Evolutionary conservation across 2,329 filamentous ascomycete species (phyloP).

Genomic region (Diaporthe eres): DNA sequence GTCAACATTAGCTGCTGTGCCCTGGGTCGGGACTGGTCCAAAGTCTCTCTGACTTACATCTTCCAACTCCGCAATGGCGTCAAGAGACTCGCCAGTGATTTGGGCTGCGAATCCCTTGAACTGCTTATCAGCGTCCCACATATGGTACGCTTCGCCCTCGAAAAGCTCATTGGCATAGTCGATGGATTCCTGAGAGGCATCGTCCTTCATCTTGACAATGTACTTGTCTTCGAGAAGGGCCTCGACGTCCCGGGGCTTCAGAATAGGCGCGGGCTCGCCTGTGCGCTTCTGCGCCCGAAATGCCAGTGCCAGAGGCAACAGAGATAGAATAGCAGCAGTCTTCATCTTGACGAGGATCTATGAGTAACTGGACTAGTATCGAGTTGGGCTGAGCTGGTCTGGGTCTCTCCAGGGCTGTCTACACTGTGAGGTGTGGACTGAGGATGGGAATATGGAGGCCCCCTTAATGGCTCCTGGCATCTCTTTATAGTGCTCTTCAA

Average conservation of each 20-base stretch:
- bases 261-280: slow-evolving; percentile 11
- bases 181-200: slow-evolving; percentile 8
- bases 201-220: slow-evolving; percentile 28
- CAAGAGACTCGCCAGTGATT: slow-evolving; percentile 15
- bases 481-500: slow-evolving; percentile 16
- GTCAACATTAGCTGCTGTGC: background rate
- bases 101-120: slow-evolving; percentile 25
- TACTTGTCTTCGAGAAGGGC: slow-evolving; percentile 21
- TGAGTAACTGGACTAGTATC: background rate
- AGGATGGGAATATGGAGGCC: background rate
- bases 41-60: background rate
- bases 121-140: slow-evolving; percentile 17
- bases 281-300: slow-evolving; percentile 15
- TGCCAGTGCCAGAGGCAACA: slow-evolving; percentile 22
- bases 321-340: slow-evolving; percentile 3
- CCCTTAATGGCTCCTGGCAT: background rate
- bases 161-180: slow-evolving; percentile 20
- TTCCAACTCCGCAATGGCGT: slow-evolving; percentile 11
- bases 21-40: background rate
- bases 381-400: background rate
- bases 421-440: background rate
- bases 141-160: slow-evolving; percentile 17
- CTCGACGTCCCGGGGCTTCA: slow-evolving; percentile 7
- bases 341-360: slow-evolving; percentile 2
- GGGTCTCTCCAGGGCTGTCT: background rate